Percentiles rank a stretch among this genome's conserved stretches.
phyloP scores from a whole-genome alignment of 805 yeast species.

The Brettanomyces anomalus region DNA sequence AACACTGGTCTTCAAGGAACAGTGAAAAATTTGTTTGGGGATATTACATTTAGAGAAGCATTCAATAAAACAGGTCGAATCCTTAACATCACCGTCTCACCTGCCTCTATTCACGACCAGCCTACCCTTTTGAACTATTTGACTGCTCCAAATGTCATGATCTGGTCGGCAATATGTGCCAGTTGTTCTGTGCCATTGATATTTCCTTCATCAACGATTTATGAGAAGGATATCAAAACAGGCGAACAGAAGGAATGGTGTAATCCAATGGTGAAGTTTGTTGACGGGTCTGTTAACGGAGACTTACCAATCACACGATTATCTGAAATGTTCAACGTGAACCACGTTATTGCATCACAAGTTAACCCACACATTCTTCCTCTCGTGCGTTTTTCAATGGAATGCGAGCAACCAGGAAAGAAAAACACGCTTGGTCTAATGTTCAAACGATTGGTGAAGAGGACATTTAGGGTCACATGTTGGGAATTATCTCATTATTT shows the following conservation, averaged over 20 bases:
- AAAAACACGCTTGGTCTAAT: constrained; percentile 19
- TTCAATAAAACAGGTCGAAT: constrained; percentile 89
- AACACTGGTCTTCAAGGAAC: constrained; percentile 61
- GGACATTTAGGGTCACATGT: constrained; percentile 42
- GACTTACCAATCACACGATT: constrained; percentile 86
- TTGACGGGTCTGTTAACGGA: constrained; percentile 94
- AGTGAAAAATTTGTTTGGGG: constrained; percentile 74
- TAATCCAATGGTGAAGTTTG: constrained; percentile 65
- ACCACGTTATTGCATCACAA: constrained; percentile 95
- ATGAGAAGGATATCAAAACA: constrained; percentile 72
- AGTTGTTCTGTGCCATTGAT: constrained; percentile 92
- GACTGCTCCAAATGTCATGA: constrained; percentile 72
- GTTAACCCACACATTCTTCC: constrained; percentile 97
- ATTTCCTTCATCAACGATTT: constrained; percentile 77
- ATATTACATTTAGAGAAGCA: constrained; percentile 88
- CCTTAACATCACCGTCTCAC: constrained; percentile 89
- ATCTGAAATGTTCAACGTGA: constrained; percentile 95
- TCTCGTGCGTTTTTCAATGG: constrained; percentile 57
- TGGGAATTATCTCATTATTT: constrained; percentile 74
- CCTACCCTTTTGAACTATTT: constrained; percentile 73
- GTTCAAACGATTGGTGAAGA: constrained; percentile 50
- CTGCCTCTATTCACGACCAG: constrained; percentile 86
- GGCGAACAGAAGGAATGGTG: constrained; percentile 76
- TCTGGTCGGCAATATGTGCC: constrained; percentile 88
- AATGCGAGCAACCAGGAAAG: constrained; percentile 14